Evolutionary conservation across 129 eudicot species (phyloP).

Genomic region (Lactuca saligna): DNA sequence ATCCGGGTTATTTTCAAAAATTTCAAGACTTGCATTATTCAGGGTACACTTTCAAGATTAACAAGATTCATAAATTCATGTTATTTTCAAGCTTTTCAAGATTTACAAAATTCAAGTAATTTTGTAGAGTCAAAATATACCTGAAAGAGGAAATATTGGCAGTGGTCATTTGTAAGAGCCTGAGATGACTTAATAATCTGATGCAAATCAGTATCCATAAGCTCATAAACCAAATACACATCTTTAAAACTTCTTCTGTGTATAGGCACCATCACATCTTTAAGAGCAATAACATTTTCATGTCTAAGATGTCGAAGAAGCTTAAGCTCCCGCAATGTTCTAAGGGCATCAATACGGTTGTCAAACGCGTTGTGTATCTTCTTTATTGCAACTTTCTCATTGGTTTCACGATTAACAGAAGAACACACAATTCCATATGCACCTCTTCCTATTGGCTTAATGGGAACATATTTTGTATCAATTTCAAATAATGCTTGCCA

Average conservation of each 20-base stretch:
- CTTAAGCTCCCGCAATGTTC: slow-evolving; percentile 70
- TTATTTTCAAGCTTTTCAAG: not conserved
- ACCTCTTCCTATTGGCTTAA: slow-evolving; percentile 71
- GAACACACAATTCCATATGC: slow-evolving; percentile 83
- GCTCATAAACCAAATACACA: slow-evolving; percentile 79
- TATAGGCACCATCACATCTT: slow-evolving; percentile 75
- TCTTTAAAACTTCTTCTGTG: slow-evolving; percentile 69
- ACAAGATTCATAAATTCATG: no score
- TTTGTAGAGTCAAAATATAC: slow-evolving; percentile 22
- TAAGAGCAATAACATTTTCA: slow-evolving; percentile 70
- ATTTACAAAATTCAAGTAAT: not conserved
- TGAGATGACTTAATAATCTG: slow-evolving; percentile 77
- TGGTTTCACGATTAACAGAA: slow-evolving; percentile 69
- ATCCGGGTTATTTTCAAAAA: no score
- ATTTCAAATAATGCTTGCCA: slow-evolving; percentile 82
- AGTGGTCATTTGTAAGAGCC: slow-evolving; percentile 65
- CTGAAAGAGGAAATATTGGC: slow-evolving; percentile 79
- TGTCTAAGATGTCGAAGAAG: slow-evolving; percentile 73
- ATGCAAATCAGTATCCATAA: slow-evolving; percentile 77
- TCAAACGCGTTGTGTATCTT: slow-evolving; percentile 71
- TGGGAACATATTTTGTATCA: slow-evolving; percentile 74
- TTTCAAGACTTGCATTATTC: no score
- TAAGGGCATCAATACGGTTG: slow-evolving; percentile 70
- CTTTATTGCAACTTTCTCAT: slow-evolving; percentile 80
- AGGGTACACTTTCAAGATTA: no score